These are phyloP conservation scores for Daldinia sp. DNA, from an alignment of 2,329 filamentous ascomycete species.

Conservation along the genomic window DNA sequence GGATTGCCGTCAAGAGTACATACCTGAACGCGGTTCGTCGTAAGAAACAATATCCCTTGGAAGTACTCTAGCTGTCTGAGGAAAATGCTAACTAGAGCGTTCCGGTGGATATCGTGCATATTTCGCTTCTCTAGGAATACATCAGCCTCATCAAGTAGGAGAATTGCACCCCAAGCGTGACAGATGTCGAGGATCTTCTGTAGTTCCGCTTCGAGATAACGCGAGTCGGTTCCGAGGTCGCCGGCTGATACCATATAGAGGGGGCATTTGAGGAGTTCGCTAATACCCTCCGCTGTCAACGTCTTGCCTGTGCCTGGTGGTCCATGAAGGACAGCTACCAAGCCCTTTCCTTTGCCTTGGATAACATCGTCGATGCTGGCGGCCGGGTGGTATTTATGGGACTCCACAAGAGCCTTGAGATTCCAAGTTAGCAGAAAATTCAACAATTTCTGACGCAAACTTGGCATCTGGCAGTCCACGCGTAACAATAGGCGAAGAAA, in stretches of 20 bases:
- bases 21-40: constrained; percentile 84
- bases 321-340: constrained; percentile 85
- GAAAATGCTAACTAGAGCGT: constrained; percentile 89
- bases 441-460: not conserved
- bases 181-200: constrained; percentile 89
- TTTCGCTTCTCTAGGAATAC: constrained; percentile 87
- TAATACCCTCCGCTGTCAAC: constrained; percentile 86
- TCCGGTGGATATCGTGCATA: constrained; percentile 85
- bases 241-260: constrained; percentile 86
- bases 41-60: constrained; percentile 89
- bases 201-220: constrained; percentile 78
- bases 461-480: not conserved
- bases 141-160: constrained; percentile 87
- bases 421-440: constrained; percentile 13
- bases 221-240: constrained; percentile 83
- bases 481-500: not conserved
- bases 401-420: constrained; percentile 77
- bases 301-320: constrained; percentile 91
- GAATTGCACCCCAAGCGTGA: constrained; percentile 85
- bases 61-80: constrained; percentile 90
- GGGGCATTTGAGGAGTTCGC: constrained; percentile 83
- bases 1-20: constrained; percentile 34
- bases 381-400: constrained; percentile 83
- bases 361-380: constrained; percentile 87
- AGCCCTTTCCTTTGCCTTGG: constrained; percentile 86